Evolutionary conservation across 148 eudicot genomes (phyloP), one percentile per base, ranked within the genome.

Genomic region (Polygonum maritimum): DNA sequence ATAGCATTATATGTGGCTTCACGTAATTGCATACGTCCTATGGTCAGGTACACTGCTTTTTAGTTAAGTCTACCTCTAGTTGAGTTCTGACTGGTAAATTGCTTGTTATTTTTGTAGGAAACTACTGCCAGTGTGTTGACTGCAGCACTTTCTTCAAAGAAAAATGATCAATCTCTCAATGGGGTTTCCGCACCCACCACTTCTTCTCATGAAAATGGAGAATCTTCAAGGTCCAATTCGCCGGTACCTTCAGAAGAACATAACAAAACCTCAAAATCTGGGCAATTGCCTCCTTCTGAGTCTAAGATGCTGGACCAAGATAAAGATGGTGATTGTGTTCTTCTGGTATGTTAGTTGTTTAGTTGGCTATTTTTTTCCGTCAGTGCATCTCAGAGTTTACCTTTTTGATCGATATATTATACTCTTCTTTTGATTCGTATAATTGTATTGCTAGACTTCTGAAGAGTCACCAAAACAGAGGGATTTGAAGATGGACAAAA

Each of bases 71-170:
- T 16, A 44, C 26, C 71, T 12, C 2, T 33, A 36, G 16, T 74
- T 16, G 57, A 13, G 12, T 13, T 16, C 3, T 74, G 76, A 48
- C 76, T 49, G 54, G 41, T 51, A 4, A 63, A 36, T 36, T 67
- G 18, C 44, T 67, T 36, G 31, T 19, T 74, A 33, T n/a, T 31
- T 33, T 74, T 84, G 54, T 78, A 89, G 92, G 89, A 85, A 69
- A 84, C 90, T 75, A 80, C 90, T 55, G 88, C 88, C 16, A 76
- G 82, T 74, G 85, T 84, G 69, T 81, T 89, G 60, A 82, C 84
- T 83, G 88, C 89, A 13, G 88, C 89, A 63, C 88, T 89, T 76
- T 84, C 87, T 69, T 79, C 88, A 41, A 77, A 76, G 41, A 83
- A 83, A 51, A 45, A 69, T 75, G 87, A 78, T 67, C 76, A 79